Evolutionary conservation across 805 yeast species (phyloP).

Genomic region (Maudiozyma barnettii): DNA sequence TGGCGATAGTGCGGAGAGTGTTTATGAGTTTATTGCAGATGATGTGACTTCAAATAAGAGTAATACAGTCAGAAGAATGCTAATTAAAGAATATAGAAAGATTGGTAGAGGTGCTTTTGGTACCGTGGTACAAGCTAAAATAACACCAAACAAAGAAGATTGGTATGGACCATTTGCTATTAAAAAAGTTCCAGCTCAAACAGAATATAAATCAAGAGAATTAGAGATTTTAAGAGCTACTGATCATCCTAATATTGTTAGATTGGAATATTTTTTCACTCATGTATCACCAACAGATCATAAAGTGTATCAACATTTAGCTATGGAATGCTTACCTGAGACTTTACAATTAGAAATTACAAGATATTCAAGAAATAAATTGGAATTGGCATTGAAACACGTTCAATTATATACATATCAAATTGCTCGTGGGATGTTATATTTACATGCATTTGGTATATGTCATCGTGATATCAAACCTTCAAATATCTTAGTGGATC

Average conservation of each 20-base stretch:
- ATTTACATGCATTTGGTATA: conserved; percentile 69
- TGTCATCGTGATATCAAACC: conserved; percentile 84
- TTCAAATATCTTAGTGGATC: conserved; percentile 69
- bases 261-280: conserved; percentile 60
- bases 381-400: conserved; percentile 60
- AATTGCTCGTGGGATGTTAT: conserved; percentile 74
- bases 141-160: conserved; percentile 32
- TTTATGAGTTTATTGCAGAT: conserved; percentile 41
- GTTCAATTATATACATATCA: conserved; percentile 72
- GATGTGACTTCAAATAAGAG: conserved; percentile 57
- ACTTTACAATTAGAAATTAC: conserved; percentile 69
- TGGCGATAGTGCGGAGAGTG: conserved; percentile 1
- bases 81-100: conserved; percentile 58
- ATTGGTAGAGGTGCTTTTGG: conserved; percentile 87
- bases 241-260: conserved; percentile 71
- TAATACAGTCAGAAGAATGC: conserved; percentile 47
- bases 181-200: conserved; percentile 78
- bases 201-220: conserved; percentile 77
- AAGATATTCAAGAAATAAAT: conserved; percentile 50
- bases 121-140: conserved; percentile 68
- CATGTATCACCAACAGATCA: conserved; percentile 54
- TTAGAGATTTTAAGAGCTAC: conserved; percentile 66
- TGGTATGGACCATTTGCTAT: conserved; percentile 82
- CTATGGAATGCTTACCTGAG: conserved; percentile 82
- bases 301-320: conserved; percentile 66